Conservation (phyloP, 1,284 basidiomycete species). For the Mycena sp. region DNA sequence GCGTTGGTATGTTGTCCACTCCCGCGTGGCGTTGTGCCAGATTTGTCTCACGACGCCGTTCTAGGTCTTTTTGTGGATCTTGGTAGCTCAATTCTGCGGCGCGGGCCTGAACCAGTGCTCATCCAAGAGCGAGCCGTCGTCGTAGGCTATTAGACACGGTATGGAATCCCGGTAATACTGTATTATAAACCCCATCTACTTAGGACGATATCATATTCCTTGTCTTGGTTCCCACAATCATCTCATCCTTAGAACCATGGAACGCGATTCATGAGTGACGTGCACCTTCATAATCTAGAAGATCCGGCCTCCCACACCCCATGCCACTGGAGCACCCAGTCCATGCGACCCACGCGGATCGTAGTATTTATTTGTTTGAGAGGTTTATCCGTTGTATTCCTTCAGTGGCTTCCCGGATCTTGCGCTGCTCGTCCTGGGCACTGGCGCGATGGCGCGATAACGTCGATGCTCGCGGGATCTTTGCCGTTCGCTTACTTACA, state of each 20-base stretch:
- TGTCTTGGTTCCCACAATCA: not conserved
- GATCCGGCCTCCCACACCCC: too few species aligned
- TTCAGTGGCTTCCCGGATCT: conserved; percentile 10
- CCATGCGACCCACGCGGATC: not conserved
- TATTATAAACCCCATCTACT: conserved; percentile 22
- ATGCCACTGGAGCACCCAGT: too few species aligned
- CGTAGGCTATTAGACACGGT: conserved; percentile 16
- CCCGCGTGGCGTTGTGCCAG: not conserved
- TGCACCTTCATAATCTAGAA: too few species aligned
- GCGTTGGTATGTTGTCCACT: conserved; percentile 67
- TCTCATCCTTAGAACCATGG: too few species aligned
- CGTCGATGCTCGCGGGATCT: not conserved
- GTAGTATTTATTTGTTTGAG: not conserved
- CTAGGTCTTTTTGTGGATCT: conserved; percentile 80
- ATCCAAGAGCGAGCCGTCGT: conserved; percentile 25
- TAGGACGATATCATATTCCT: not conserved
- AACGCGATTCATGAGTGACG: too few species aligned
- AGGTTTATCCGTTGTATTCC: not conserved
- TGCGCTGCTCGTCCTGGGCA: not conserved
- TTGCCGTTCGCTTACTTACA: conserved; percentile 3
- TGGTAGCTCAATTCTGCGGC: conserved; percentile 90
- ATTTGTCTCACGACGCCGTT: conserved; percentile 3
- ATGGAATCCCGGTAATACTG: conserved; percentile 7
- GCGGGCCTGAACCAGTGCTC: conserved; percentile 75
- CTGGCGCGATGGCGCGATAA: conserved; percentile 3